Evolutionary conservation across 495 filamentous ascomycete genomes (phyloP).

Genomic region (Trichoderma virens): DNA sequence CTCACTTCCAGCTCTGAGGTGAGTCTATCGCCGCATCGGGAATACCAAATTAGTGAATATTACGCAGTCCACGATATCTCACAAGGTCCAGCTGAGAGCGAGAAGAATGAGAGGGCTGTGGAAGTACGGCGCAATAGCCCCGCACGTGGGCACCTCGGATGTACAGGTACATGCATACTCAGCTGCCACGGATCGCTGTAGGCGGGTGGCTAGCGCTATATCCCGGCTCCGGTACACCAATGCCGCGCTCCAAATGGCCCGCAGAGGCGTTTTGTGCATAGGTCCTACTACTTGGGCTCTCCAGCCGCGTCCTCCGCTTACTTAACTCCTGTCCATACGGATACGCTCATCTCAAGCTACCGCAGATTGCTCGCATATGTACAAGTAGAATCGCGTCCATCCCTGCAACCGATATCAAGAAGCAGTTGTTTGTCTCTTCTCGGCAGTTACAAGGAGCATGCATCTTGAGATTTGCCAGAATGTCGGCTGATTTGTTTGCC

Average conservation of each 20-base stretch:
- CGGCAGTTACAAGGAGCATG: neutral
- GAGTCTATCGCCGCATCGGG: neutral
- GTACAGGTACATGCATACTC: neutral
- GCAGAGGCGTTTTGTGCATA: neutral
- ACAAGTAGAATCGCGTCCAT: neutral
- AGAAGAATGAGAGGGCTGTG: neutral
- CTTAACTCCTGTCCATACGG: neutral
- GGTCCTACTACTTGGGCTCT: neutral
- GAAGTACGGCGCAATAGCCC: neutral
- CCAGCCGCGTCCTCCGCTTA: neutral
- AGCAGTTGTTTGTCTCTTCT: neutral
- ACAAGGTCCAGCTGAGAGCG: neutral
- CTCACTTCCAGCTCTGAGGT: neutral
- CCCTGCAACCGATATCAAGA: constrained; percentile 9
- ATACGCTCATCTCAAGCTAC: neutral
- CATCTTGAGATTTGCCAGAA: constrained; percentile 21
- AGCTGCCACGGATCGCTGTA: neutral
- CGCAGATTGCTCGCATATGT: neutral
- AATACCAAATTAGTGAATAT: neutral
- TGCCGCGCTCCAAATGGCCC: neutral
- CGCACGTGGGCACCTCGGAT: neutral
- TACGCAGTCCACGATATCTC: neutral
- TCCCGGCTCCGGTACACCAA: neutral
- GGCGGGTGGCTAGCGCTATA: neutral
- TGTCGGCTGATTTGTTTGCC: constrained; percentile 71